Evolutionary conservation across 2,329 filamentous ascomycete genomes (phyloP).

Genomic region (Leptodontidium sp.): DNA sequence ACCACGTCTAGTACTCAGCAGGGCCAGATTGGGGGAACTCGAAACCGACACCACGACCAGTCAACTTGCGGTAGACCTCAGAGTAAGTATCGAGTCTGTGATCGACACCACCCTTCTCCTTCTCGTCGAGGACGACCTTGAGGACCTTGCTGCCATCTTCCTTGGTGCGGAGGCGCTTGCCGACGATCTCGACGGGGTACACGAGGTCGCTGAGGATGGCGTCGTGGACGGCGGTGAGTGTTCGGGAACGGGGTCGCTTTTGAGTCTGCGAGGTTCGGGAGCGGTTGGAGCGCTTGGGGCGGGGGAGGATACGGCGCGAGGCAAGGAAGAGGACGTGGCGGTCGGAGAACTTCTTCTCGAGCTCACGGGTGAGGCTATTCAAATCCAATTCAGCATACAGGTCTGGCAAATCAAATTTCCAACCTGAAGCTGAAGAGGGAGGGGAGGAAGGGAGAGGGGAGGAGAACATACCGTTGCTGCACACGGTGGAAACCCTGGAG

Average conservation of each 20-base stretch:
- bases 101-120: slow-evolving; percentile 99
- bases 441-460: background rate
- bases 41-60: slow-evolving; percentile 94
- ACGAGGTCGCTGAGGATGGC: slow-evolving; percentile 97
- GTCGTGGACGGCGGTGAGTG: slow-evolving; percentile 98
- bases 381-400: slow-evolving; percentile 1
- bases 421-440: background rate
- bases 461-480: slow-evolving; percentile 89
- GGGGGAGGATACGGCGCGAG: slow-evolving; percentile 97
- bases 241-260: slow-evolving; percentile 98
- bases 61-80: slow-evolving; percentile 98
- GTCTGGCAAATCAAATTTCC: too few species aligned
- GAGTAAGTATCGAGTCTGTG: slow-evolving; percentile 99
- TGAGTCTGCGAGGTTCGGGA: slow-evolving; percentile 96
- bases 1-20: slow-evolving; percentile 77
- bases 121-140: slow-evolving; percentile 99
- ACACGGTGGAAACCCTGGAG: slow-evolving; percentile 99
- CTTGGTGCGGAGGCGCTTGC: slow-evolving; percentile 98
- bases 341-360: slow-evolving; percentile 99
- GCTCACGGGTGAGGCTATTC: slow-evolving; percentile 93
- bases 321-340: slow-evolving; percentile 99
- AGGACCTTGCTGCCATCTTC: slow-evolving; percentile 98
- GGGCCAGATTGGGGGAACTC: slow-evolving; percentile 92
- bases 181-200: slow-evolving; percentile 99
- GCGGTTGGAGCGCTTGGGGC: slow-evolving; percentile 97